Conservation (phyloP, 208 protist species). For the Leishmania arabica region DNA sequence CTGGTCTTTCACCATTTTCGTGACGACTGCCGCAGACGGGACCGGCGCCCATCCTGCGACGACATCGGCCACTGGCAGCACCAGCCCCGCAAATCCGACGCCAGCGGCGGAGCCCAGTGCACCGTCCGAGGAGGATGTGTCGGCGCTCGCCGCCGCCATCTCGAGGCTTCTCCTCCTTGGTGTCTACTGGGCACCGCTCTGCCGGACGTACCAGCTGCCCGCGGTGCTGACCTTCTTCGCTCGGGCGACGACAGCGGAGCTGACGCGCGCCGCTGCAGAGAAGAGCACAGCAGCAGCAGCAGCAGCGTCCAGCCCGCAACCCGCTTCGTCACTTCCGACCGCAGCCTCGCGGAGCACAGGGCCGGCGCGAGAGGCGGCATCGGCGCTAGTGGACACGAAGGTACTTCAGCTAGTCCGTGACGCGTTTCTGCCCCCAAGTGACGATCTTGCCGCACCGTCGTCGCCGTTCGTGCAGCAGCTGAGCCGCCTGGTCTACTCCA, state of each 20-base stretch:
- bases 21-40: not conserved
- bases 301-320: not conserved
- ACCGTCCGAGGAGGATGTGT: not conserved
- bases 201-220: constrained; percentile 25
- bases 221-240: not conserved
- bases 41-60: not conserved
- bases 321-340: not conserved
- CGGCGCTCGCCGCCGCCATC: constrained; percentile 1
- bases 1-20: constrained; percentile 9
- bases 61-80: not conserved
- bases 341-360: not conserved
- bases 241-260: not conserved
- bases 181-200: constrained; percentile 31
- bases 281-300: not conserved
- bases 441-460: not conserved
- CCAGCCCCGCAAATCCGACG: not conserved
- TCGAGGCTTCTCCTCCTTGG: constrained; percentile 7
- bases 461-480: constrained; percentile 9
- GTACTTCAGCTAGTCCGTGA: not conserved
- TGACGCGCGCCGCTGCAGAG: not conserved
- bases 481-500: not conserved
- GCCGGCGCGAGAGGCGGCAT: not conserved
- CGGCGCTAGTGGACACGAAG: not conserved
- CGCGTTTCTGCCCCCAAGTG: not conserved
- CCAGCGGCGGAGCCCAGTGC: not conserved